These are phyloP conservation scores for Cnidoscolus chayamansa DNA, from an alignment of 441 rosid genomes.

Conservation along the genomic window DNA sequence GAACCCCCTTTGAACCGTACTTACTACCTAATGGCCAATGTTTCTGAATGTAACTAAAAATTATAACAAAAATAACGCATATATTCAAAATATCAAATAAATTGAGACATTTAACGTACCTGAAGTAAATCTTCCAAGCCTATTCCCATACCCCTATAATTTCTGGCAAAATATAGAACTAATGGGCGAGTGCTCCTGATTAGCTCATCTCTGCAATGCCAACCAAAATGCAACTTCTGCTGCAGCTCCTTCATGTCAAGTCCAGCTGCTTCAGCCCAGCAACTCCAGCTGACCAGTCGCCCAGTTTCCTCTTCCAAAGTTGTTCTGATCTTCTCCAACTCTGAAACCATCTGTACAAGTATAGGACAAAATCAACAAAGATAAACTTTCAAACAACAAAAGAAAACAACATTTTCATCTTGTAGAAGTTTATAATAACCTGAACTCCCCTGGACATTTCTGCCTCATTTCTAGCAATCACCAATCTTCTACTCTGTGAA, in stretches of 20 bases:
- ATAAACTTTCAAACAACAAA: conserved; percentile 14
- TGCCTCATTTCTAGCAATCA: conserved; percentile 62
- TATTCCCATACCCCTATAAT: conserved; percentile 65
- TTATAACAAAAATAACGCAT: neutral
- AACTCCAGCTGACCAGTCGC: conserved; percentile 47
- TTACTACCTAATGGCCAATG: too few species aligned
- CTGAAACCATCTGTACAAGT: conserved; percentile 46
- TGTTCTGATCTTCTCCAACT: conserved; percentile 62
- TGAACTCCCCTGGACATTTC: conserved; percentile 69
- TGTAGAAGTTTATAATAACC: conserved; percentile 42
- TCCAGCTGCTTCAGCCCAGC: conserved; percentile 88
- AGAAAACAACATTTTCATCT: conserved; percentile 11
- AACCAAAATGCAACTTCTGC: conserved; percentile 57
- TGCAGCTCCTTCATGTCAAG: conserved; percentile 55
- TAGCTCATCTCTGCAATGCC: conserved; percentile 77
- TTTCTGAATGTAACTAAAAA: neutral
- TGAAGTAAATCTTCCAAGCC: conserved; percentile 66
- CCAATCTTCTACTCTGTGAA: conserved; percentile 47
- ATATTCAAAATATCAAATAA: neutral
- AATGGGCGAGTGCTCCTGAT: conserved; percentile 58
- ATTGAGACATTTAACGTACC: conserved; percentile 37
- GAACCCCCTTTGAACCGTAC: too few species aligned
- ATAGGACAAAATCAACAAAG: conserved; percentile 24
- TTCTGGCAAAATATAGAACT: conserved; percentile 69
- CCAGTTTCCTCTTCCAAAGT: conserved; percentile 62